These are phyloP conservation scores for Syncephalis plumigaleata DNA, from an alignment of 371 early-diverging fungal genomes.

Conservation along the genomic window DNA sequence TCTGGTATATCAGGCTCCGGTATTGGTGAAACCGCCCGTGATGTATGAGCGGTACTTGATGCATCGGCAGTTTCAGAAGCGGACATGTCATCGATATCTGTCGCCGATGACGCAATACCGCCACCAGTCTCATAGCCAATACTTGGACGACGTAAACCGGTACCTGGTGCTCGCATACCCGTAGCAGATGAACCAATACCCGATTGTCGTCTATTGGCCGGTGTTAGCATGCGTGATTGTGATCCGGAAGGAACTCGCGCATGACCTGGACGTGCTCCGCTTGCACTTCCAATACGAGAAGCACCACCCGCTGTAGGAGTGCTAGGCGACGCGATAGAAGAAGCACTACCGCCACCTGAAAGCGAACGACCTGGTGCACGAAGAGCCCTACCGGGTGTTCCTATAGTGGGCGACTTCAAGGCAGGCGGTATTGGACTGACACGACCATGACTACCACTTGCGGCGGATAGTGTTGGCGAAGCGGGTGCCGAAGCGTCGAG, in stretches of 20 bases:
- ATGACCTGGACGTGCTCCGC: too few species aligned
- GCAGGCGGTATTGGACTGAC: neutral
- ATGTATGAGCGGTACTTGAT: neutral
- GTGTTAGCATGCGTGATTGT: too few species aligned
- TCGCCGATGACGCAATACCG: neutral
- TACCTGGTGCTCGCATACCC: neutral
- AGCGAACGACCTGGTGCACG: neutral
- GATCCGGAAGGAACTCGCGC: too few species aligned
- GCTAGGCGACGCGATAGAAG: neutral
- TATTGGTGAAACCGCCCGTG: neutral
- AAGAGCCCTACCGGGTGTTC: neutral
- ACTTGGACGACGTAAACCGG: neutral
- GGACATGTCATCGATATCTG: neutral
- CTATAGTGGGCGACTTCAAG: neutral
- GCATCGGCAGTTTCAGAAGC: neutral
- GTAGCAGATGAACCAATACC: too few species aligned
- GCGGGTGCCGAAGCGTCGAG: constrained; percentile 10
- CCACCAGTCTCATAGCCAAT: neutral
- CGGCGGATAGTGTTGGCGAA: constrained; percentile 11
- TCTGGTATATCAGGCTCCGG: neutral
- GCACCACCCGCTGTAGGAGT: too few species aligned
- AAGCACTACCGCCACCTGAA: constrained; percentile 1
- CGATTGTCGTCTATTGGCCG: too few species aligned
- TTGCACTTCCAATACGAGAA: too few species aligned
- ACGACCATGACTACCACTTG: neutral